These are phyloP conservation scores for Geopyxis carbonaria DNA, from an alignment of 495 filamentous ascomycete species.

Conservation along the genomic window DNA sequence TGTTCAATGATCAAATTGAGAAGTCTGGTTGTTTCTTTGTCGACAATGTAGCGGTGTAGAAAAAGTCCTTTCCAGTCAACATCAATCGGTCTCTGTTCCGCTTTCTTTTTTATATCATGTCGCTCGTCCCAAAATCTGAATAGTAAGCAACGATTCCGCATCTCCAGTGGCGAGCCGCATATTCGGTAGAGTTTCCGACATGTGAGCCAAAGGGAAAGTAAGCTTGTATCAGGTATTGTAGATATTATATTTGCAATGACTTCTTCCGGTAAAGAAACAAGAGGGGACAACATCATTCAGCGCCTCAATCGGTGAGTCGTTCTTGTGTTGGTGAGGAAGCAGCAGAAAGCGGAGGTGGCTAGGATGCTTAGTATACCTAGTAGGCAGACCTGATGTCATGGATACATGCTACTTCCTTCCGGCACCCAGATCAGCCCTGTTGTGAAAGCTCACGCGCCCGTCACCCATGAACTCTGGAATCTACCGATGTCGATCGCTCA, in stretches of 20 bases:
- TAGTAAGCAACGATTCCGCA: slow-evolving; percentile 54
- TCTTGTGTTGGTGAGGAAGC: no score
- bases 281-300: no score
- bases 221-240: slow-evolving; percentile 38
- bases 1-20: slow-evolving; percentile 54
- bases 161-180: slow-evolving; percentile 53
- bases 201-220: slow-evolving; percentile 30
- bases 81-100: slow-evolving; percentile 27
- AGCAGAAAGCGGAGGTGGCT: no score
- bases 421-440: no score
- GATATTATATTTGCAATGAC: slow-evolving; percentile 52
- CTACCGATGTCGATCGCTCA: no score
- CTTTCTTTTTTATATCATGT: slow-evolving; percentile 46
- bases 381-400: no score
- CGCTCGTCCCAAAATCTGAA: slow-evolving; percentile 57
- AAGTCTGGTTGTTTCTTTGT: slow-evolving; percentile 37
- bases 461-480: no score
- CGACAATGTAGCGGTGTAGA: slow-evolving; percentile 36
- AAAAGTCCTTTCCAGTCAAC: slow-evolving; percentile 67
- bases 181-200: slow-evolving; percentile 48
- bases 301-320: no score
- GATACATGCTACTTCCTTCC: no score
- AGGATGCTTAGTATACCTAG: no score
- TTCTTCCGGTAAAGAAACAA: slow-evolving; percentile 48
- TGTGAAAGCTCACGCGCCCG: no score